A percentile compares a stretch with the other conserved stretches of the same genome.
phyloP scores from a whole-genome alignment of 108 stramenopile species.

The Aurantiochytrium sp. region DNA sequence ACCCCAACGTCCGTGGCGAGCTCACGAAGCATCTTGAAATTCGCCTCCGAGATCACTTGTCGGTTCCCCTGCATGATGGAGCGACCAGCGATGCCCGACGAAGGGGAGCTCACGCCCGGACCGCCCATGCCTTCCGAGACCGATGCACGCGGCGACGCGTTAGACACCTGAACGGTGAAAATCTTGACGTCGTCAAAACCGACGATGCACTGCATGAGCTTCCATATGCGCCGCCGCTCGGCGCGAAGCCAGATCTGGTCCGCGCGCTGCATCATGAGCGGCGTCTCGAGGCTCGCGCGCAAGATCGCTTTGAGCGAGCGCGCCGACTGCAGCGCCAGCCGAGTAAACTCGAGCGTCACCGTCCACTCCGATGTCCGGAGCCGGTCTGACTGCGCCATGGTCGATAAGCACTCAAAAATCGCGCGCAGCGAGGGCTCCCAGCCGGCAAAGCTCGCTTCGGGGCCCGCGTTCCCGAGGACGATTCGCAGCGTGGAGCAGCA shows the following conservation, averaged over 20 bases:
- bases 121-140: too few species aligned
- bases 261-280: not conserved
- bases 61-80: not conserved
- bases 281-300: not conserved
- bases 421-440: not conserved
- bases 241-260: not conserved
- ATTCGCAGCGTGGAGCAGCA: not conserved
- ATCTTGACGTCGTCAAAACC: slow-evolving; percentile 10
- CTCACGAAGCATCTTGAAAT: not conserved
- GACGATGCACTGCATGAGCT: not conserved
- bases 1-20: not conserved
- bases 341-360: not conserved
- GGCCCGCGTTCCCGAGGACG: not conserved
- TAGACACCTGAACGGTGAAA: not conserved
- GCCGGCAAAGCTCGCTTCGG: not conserved
- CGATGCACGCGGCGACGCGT: not conserved
- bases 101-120: not conserved
- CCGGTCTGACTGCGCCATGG: not conserved
- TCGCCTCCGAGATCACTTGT: not conserved
- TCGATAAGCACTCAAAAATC: not conserved
- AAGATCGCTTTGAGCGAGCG: not conserved
- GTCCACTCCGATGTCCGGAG: not conserved
- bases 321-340: not conserved
- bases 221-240: not conserved
- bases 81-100: too few species aligned